These are phyloP conservation scores for Tricholoma flavovirens DNA, from an alignment of 768 basidiomycete genomes.

Conservation along the genomic window DNA sequence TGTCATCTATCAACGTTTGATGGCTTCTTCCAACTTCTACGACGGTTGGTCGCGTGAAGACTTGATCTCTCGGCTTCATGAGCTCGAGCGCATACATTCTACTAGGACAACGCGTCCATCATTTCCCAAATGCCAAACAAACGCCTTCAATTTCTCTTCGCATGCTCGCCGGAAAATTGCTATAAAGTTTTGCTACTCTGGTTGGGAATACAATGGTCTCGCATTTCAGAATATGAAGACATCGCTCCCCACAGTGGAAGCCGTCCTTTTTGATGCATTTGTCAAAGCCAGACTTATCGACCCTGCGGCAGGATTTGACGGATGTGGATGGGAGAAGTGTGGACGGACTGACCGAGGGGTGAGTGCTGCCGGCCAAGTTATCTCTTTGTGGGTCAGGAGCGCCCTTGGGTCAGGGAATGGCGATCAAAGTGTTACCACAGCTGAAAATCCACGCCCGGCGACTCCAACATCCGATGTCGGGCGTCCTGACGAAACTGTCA, in stretches of 20 bases:
- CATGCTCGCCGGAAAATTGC: slow-evolving; percentile 87
- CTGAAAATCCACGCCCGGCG: slow-evolving; percentile 1
- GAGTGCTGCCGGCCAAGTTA: slow-evolving; percentile 89
- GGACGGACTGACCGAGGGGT: slow-evolving; percentile 95
- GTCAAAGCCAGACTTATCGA: slow-evolving; percentile 76
- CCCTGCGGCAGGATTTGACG: slow-evolving; percentile 65
- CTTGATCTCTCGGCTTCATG: slow-evolving; percentile 57
- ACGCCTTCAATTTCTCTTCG: slow-evolving; percentile 54
- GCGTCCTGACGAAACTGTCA: background rate
- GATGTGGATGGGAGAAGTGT: slow-evolving; percentile 87
- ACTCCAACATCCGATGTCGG: background rate
- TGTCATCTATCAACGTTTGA: slow-evolving; percentile 8
- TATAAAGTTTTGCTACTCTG: slow-evolving; percentile 87
- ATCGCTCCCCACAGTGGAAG: slow-evolving; percentile 87
- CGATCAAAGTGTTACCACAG: slow-evolving; percentile 9
- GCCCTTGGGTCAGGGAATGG: slow-evolving; percentile 32
- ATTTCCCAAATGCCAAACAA: slow-evolving; percentile 16
- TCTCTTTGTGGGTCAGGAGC: slow-evolving; percentile 88
- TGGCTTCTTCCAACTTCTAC: slow-evolving; percentile 30
- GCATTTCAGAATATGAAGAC: slow-evolving; percentile 71
- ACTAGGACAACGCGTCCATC: slow-evolving; percentile 19
- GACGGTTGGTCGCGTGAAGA: slow-evolving; percentile 48
- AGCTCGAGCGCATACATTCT: slow-evolving; percentile 41
- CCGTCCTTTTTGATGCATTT: slow-evolving; percentile 75
- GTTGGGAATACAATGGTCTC: slow-evolving; percentile 88